These are phyloP conservation scores for Fomitopsis pinicola DNA, from an alignment of 1,284 basidiomycete species.

Conservation along the genomic window DNA sequence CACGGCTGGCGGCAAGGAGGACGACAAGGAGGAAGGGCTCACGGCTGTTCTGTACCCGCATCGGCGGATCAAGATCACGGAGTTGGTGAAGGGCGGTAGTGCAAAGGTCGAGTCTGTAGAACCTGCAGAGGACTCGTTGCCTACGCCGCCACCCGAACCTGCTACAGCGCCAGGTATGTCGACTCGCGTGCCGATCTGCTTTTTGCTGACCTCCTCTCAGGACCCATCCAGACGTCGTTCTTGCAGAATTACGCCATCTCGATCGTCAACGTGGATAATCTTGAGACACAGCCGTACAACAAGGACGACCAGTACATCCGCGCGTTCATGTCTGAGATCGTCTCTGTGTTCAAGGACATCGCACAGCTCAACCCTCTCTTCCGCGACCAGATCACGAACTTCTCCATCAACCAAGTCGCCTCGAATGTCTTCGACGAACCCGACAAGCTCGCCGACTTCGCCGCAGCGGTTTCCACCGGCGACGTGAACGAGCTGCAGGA, in stretches of 20 bases:
- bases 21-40: slow-evolving; percentile 78
- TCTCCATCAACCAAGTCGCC: slow-evolving; percentile 92
- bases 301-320: slow-evolving; percentile 94
- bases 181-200: not conserved
- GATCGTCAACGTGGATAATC: slow-evolving; percentile 87
- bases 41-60: slow-evolving; percentile 97
- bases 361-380: slow-evolving; percentile 96
- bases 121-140: slow-evolving; percentile 31
- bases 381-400: slow-evolving; percentile 97
- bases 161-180: slow-evolving; percentile 16
- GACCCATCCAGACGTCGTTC: slow-evolving; percentile 83
- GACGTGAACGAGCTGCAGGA: slow-evolving; percentile 92
- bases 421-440: slow-evolving; percentile 99
- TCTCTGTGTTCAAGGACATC: slow-evolving; percentile 98
- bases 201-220: slow-evolving; percentile 22
- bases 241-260: slow-evolving; percentile 88
- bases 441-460: slow-evolving; percentile 97
- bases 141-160: slow-evolving; percentile 35
- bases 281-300: slow-evolving; percentile 79
- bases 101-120: slow-evolving; percentile 51
- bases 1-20: slow-evolving; percentile 46
- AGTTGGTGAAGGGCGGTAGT: slow-evolving; percentile 67
- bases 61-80: slow-evolving; percentile 87
- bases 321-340: slow-evolving; percentile 95
- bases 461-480: slow-evolving; percentile 92